A percentile compares a stretch with the other conserved stretches of the same genome.
Conservation (phyloP, 805 yeast genomes). For the Suhomyces kilbournensis region DNA sequence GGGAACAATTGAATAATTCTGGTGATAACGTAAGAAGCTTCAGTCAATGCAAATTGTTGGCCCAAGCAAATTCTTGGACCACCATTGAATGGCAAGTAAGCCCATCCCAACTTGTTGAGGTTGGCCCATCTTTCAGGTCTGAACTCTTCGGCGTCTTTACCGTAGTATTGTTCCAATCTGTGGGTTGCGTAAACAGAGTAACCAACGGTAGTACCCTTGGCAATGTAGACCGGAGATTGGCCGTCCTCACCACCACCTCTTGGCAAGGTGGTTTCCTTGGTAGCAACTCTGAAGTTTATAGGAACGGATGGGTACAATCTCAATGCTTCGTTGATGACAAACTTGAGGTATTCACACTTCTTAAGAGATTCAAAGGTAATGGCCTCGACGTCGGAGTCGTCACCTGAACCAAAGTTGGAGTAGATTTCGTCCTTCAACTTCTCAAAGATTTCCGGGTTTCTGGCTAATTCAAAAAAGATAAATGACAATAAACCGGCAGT, state of each 20-base stretch:
- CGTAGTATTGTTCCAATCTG: slow-evolving; percentile 27
- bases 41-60: slow-evolving; percentile 29
- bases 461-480: slow-evolving; percentile 22
- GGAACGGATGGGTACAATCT: slow-evolving; percentile 29
- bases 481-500: slow-evolving; percentile 28
- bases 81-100: slow-evolving; percentile 27
- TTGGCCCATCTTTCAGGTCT: slow-evolving; percentile 25
- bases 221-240: slow-evolving; percentile 14
- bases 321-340: slow-evolving; percentile 23
- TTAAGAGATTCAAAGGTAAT: slow-evolving; percentile 24
- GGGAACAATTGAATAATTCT: slow-evolving; percentile 24
- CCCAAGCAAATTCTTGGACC: slow-evolving; percentile 30
- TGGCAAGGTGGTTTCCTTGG: slow-evolving; percentile 24
- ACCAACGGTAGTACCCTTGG: slow-evolving; percentile 21
- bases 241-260: slow-evolving; percentile 24
- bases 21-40: slow-evolving; percentile 22
- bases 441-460: slow-evolving; percentile 19
- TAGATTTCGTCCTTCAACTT: slow-evolving; percentile 20
- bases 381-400: slow-evolving; percentile 17
- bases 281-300: slow-evolving; percentile 23
- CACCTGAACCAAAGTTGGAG: slow-evolving; percentile 19
- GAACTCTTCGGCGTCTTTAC: slow-evolving; percentile 21
- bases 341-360: slow-evolving; percentile 26
- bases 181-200: slow-evolving; percentile 40
- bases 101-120: slow-evolving; percentile 22